These are phyloP conservation scores for Amanita polypyramis DNA, from an alignment of 768 basidiomycete species.

Conservation along the genomic window DNA sequence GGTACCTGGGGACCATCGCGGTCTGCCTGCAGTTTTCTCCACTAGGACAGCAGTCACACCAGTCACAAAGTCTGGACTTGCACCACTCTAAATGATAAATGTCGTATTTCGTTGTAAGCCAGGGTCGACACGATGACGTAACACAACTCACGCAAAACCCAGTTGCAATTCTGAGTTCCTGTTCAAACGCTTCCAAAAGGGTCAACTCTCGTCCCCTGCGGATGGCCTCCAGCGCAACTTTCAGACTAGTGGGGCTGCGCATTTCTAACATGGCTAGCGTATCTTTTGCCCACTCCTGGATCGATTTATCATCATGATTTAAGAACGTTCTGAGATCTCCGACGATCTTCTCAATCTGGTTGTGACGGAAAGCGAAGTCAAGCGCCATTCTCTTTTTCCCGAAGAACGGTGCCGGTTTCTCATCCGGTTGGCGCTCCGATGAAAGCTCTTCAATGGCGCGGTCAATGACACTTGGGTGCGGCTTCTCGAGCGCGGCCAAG, in stretches of 20 bases:
- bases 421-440: conserved; percentile 53
- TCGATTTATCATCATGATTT: conserved; percentile 27
- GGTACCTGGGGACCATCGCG: conserved; percentile 63
- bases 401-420: conserved; percentile 39
- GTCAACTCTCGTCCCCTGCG: conserved; percentile 55
- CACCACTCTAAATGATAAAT: conserved; percentile 44
- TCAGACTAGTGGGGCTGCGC: conserved; percentile 88
- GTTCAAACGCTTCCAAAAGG: conserved; percentile 60
- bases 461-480: conserved; percentile 28
- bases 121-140: conserved; percentile 8
- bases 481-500: conserved; percentile 46
- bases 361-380: conserved; percentile 66
- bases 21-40: conserved; percentile 34
- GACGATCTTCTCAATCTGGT: conserved; percentile 65
- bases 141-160: conserved; percentile 72
- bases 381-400: conserved; percentile 66
- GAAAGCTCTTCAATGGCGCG: conserved; percentile 64
- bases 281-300: conserved; percentile 64
- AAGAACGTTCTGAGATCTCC: conserved; percentile 37
- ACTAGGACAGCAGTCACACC: conserved; percentile 67
- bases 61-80: conserved; percentile 71
- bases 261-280: conserved; percentile 53
- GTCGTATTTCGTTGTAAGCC: conserved; percentile 10
- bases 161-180: conserved; percentile 83
- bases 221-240: conserved; percentile 77